Conservation (phyloP, 306 rosid species). For the Sesbania bispinosa region DNA sequence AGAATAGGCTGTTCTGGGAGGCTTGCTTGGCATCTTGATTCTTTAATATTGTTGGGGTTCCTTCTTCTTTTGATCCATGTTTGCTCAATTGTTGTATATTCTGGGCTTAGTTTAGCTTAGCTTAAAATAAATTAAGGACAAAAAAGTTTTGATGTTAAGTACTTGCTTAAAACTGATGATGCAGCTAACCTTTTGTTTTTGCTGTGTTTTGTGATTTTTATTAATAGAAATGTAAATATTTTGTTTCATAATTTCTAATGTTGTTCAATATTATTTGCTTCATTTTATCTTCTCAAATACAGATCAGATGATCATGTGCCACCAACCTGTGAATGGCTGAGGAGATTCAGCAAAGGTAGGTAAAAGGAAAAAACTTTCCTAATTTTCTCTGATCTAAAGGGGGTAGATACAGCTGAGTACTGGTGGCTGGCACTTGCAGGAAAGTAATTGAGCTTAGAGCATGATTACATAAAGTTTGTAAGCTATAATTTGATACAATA, state of each 20-base stretch:
- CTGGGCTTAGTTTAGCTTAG: neutral
- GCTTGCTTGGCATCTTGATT: conserved; percentile 80
- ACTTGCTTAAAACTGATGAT: neutral
- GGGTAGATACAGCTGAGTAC: no score
- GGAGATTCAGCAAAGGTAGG: neutral
- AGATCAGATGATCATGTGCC: no score
- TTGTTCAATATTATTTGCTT: neutral
- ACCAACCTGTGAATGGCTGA: neutral
- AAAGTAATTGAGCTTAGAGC: no score
- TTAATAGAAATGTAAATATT: neutral
- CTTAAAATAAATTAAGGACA: no score
- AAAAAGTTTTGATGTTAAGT: neutral
- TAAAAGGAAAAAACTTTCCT: neutral
- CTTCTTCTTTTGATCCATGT: neutral
- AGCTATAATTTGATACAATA: no score
- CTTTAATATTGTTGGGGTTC: neutral
- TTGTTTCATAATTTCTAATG: neutral
- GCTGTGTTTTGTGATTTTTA: neutral
- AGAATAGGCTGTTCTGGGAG: conserved; percentile 84
- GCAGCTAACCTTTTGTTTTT: neutral
- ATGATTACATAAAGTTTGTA: no score
- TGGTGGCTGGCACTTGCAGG: no score
- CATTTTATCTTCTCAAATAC: neutral
- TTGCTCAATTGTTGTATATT: neutral
- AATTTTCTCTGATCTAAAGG: neutral